phyloP scores from a whole-genome alignment of 371 early-diverging fungal species.

The Rhizopus arrhizus region DNA sequence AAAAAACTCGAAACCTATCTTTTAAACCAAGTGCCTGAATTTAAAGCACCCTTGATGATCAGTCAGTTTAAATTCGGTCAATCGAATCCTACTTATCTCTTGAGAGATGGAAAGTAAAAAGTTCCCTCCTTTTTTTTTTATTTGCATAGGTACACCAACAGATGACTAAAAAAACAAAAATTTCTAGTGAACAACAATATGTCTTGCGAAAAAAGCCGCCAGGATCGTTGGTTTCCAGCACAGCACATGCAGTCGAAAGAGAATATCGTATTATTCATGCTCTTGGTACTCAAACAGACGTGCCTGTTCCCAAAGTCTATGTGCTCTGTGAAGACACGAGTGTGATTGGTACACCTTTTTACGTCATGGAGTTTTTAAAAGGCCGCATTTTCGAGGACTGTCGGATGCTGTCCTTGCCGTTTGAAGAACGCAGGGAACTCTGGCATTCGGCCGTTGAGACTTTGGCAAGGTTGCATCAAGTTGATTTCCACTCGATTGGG shows the following conservation, averaged over 20 bases:
- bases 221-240: constrained; percentile 79
- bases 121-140: neutral
- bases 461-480: constrained; percentile 78
- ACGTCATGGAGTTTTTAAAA: constrained; percentile 91
- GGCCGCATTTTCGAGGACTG: constrained; percentile 83
- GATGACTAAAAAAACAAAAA: neutral
- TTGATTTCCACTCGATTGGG: constrained; percentile 68
- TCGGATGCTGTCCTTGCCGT: constrained; percentile 56
- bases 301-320: constrained; percentile 90
- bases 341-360: constrained; percentile 90
- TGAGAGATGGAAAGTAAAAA: constrained; percentile 70
- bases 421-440: constrained; percentile 60
- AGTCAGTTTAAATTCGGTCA: constrained; percentile 89
- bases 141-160: neutral
- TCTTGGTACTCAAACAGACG: constrained; percentile 66
- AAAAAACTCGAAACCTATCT: constrained; percentile 62
- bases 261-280: constrained; percentile 84
- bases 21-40: constrained; percentile 45
- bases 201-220: constrained; percentile 94
- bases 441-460: constrained; percentile 77
- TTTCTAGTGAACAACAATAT: constrained; percentile 55
- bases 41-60: constrained; percentile 68
- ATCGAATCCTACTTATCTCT: constrained; percentile 88
- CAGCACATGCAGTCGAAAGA: constrained; percentile 92
- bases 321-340: constrained; percentile 76